These are phyloP conservation scores for Pseudopithomyces chartarum DNA, from an alignment of 2,329 filamentous ascomycete genomes.

Conservation along the genomic window DNA sequence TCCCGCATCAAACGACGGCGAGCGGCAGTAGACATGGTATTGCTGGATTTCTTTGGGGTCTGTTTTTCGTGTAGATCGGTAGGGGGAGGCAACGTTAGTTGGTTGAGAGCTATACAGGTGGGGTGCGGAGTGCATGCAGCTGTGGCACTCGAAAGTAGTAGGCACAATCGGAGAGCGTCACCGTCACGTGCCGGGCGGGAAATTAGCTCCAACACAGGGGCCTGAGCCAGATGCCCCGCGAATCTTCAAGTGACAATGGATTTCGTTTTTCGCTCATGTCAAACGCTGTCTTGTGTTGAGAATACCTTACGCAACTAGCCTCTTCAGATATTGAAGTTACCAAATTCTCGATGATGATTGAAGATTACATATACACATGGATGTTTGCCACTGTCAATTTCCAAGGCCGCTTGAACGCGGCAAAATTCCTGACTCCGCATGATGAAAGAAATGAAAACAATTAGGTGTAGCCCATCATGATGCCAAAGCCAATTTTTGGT, in stretches of 20 bases:
- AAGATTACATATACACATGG: background rate
- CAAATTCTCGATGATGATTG: no score
- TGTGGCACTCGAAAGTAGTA: background rate
- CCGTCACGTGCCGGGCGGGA: background rate
- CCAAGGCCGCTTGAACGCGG: slow-evolving; percentile 11
- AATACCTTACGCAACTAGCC: no score
- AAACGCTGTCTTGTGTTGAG: no score
- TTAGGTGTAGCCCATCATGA: background rate
- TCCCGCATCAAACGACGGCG: slow-evolving; percentile 97
- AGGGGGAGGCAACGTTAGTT: background rate
- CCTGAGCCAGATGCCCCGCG: background rate
- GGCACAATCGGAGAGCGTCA: background rate
- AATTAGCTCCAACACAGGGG: background rate
- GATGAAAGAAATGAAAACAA: background rate
- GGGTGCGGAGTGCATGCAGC: slow-evolving; percentile 1
- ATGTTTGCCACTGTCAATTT: background rate
- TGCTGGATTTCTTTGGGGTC: background rate
- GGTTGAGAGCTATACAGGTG: background rate
- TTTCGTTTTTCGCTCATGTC: no score
- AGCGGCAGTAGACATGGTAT: slow-evolving; percentile 85
- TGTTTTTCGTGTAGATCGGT: background rate
- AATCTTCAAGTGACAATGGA: background rate
- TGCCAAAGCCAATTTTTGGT: background rate
- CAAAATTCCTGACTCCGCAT: background rate
- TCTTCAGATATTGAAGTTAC: no score